Percentiles rank a stretch among this genome's conserved stretches.
Evolutionary conservation across 2,329 filamentous ascomycete genomes (phyloP).

Genomic region (Phaeosphaeriaceae sp.): DNA sequence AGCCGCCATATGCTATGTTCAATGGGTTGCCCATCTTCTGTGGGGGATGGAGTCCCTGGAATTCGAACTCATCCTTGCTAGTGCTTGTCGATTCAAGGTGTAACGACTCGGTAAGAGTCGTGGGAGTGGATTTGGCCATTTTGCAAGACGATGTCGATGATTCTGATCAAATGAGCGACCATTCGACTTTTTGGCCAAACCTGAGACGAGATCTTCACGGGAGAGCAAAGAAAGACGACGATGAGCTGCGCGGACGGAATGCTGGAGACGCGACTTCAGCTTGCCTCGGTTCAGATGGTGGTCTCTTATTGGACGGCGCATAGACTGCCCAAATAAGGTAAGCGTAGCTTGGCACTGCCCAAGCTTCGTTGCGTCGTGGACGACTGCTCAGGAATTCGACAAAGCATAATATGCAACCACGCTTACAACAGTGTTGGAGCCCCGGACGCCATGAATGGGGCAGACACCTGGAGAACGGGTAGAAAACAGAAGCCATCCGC

Average conservation of each 20-base stretch:
- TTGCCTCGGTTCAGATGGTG: not conserved
- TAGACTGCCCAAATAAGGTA: not conserved
- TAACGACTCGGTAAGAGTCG: slow-evolving; percentile 23
- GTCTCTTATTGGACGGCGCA: not conserved
- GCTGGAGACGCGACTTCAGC: not conserved
- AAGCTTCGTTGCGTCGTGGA: slow-evolving; percentile 1
- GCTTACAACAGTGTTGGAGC: slow-evolving; percentile 10
- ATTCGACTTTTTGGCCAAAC: not conserved
- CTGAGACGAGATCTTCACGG: not conserved
- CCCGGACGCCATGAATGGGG: slow-evolving; percentile 39
- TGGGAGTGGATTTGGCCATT: slow-evolving; percentile 3
- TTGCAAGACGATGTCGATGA: not conserved
- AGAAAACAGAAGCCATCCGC: slow-evolving; percentile 22
- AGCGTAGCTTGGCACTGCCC: not conserved
- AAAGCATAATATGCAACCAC: slow-evolving; percentile 23
- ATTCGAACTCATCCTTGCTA: slow-evolving; percentile 21
- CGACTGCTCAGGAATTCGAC: not conserved
- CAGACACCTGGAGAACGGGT: slow-evolving; percentile 21
- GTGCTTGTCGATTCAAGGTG: slow-evolving; percentile 15
- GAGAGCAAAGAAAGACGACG: not conserved
- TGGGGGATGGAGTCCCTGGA: slow-evolving; percentile 39
- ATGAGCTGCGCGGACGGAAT: not conserved
- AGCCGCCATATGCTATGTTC: slow-evolving; percentile 57
- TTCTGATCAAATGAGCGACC: not conserved
- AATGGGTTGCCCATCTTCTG: slow-evolving; percentile 44